Percentiles rank a stretch among this genome's conserved stretches.
Evolutionary conservation across 331 rosid species (phyloP).

Genomic region (Phaseolus coccineus): DNA sequence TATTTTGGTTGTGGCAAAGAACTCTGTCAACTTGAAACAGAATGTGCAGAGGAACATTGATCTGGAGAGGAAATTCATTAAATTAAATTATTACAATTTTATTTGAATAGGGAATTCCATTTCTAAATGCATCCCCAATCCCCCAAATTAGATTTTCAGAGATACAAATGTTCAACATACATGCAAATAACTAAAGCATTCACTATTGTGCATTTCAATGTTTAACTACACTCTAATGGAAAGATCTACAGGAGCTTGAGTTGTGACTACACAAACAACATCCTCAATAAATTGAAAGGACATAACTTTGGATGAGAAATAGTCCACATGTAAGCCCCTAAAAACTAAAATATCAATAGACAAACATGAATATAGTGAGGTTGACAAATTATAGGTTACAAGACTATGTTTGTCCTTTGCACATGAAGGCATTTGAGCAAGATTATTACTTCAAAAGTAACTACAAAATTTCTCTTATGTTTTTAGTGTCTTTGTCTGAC

Average conservation of each 20-base stretch:
- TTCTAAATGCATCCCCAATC: background rate
- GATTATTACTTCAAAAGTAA: background rate
- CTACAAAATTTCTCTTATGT: background rate
- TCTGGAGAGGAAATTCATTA: slow-evolving; percentile 7
- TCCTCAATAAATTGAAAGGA: slow-evolving; percentile 19
- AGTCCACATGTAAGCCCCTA: no score
- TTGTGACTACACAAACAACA: background rate
- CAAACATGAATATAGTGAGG: background rate
- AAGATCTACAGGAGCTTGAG: background rate
- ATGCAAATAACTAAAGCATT: background rate
- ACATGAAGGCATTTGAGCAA: slow-evolving; percentile 23
- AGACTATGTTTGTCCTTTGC: slow-evolving; percentile 10
- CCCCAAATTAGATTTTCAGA: slow-evolving; percentile 5
- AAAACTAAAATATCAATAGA: background rate
- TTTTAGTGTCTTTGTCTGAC: background rate
- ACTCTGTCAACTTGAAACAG: background rate
- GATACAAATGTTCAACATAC: background rate
- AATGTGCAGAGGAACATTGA: background rate
- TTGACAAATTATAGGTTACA: background rate
- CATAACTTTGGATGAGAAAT: slow-evolving; percentile 4
- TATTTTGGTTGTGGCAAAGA: slow-evolving; percentile 12
- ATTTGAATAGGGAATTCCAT: background rate
- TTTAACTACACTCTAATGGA: background rate
- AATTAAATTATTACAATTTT: slow-evolving; percentile 8
- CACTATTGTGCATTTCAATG: background rate